These are phyloP conservation scores for Nannizziopsis barbatae DNA, from an alignment of 2,329 filamentous ascomycete species.

Conservation along the genomic window DNA sequence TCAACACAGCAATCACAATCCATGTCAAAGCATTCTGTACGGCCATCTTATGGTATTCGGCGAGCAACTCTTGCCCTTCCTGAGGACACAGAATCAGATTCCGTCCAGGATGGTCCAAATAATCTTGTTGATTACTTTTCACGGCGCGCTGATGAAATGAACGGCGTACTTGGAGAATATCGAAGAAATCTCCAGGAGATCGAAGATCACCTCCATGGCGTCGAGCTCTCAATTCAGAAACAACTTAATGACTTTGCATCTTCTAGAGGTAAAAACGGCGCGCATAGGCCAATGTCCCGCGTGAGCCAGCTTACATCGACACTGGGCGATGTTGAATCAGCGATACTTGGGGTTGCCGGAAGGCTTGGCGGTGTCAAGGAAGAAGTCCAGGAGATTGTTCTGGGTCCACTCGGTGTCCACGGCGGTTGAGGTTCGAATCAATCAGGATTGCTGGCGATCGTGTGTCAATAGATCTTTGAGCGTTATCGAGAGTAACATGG, in stretches of 20 bases:
- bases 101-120: conserved; percentile 42
- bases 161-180: conserved; percentile 46
- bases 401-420: conserved; percentile 28
- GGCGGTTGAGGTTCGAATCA: conserved; percentile 9
- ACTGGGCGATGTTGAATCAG: conserved; percentile 53
- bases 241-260: conserved; percentile 47
- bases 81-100: conserved; percentile 34
- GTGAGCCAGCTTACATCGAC: conserved; percentile 44
- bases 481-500: conserved; percentile 3
- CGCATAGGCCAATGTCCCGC: conserved; percentile 35
- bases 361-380: conserved; percentile 51
- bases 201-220: conserved; percentile 52
- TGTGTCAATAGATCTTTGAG: conserved; percentile 6
- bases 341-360: conserved; percentile 52
- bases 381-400: conserved; percentile 46
- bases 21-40: conserved; percentile 28
- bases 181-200: conserved; percentile 52
- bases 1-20: conserved; percentile 30
- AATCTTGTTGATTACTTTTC: conserved; percentile 56
- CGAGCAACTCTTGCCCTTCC: conserved; percentile 39
- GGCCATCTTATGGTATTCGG: conserved; percentile 27
- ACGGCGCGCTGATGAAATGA: conserved; percentile 51
- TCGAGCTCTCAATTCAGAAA: conserved; percentile 50
- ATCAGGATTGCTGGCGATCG: conserved; percentile 5
- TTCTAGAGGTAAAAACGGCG: conserved; percentile 32